Base-by-base conservation (phyloP, 768 basidiomycete genomes). In the Naganishia antarctica region DNA sequence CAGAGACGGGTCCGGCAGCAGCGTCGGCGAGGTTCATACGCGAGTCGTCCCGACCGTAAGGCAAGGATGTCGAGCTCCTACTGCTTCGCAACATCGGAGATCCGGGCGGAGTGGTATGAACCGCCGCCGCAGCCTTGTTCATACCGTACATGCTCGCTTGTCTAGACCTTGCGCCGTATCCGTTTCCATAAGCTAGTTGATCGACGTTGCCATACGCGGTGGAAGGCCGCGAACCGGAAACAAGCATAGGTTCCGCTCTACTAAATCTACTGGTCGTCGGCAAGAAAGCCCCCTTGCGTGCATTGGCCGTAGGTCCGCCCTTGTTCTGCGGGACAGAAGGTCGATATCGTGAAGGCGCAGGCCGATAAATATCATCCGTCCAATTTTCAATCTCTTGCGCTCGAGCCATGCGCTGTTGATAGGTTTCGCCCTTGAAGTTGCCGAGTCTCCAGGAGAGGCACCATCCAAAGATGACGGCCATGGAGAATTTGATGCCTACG, bases 381-480 rank as follows among this genome's bases (percentile, higher is more conserved):
- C 96, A 99, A 70, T 87, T 85, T 78, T 99, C 96, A 70, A 99
- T 96, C 76, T 91, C 90, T 25, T 84, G 84, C 1, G 88, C 86
- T 25, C 94, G 86, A 66, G 86, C 85, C 86, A 91, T 91, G 15
- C 93, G 84, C 74, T 98, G 85, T 74, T 90, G 87, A 74, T 92
- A 91, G 16, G 91, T 90, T 79, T 99, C 96, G 41, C 84, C 83
- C 67, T 88, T 87, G 82, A 94, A 98, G 68, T 89, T 88, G 50
- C 96, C 96, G 44, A 99, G 82, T 72, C 86, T 86, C 87, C 89
- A 91, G n/a, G 89, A 91, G 77, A 90, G 88, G 83, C 97, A 98
- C 96, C 96, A 99, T 26, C 89, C 83, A 79, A 98, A 99, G 76
- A 94, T 82, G 73, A 96, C 89, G 49, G 96, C 96, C 91, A 98